These are phyloP conservation scores for Escovopsis sp. DNA, from an alignment of 2,329 filamentous ascomycete species.

Conservation along the genomic window DNA sequence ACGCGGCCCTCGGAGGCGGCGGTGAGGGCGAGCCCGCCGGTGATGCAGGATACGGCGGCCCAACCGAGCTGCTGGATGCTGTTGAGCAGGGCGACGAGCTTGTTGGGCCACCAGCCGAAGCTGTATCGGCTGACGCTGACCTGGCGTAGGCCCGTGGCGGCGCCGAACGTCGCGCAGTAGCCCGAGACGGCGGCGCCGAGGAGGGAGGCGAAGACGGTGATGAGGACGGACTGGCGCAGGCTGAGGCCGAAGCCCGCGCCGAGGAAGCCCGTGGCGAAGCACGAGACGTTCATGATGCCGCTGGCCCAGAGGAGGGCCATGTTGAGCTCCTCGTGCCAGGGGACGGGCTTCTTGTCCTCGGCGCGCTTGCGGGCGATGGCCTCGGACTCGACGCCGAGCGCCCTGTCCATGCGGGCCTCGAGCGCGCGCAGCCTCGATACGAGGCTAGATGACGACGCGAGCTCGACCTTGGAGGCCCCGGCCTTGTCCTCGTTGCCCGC, in stretches of 20 bases:
- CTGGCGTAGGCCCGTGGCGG: slow-evolving; percentile 34
- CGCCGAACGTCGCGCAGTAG: slow-evolving; percentile 35
- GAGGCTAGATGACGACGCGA: slow-evolving; percentile 7
- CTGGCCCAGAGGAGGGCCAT: slow-evolving; percentile 40
- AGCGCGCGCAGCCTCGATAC: slow-evolving; percentile 24
- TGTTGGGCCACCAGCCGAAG: slow-evolving; percentile 36
- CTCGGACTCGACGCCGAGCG: slow-evolving; percentile 33
- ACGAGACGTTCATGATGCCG: slow-evolving; percentile 35
- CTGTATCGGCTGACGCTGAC: slow-evolving; percentile 34
- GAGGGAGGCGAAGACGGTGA: slow-evolving; percentile 31
- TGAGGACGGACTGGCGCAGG: slow-evolving; percentile 27
- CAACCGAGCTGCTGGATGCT: slow-evolving; percentile 30
- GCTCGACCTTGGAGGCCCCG: slow-evolving; percentile 3
- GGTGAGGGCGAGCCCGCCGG: slow-evolving; percentile 32
- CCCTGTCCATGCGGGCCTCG: slow-evolving; percentile 29
- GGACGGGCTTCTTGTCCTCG: slow-evolving; percentile 20
- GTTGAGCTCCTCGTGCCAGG: slow-evolving; percentile 25
- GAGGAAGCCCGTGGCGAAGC: slow-evolving; percentile 36
- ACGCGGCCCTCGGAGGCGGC: slow-evolving; percentile 31
- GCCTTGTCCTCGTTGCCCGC: too few relatives aligned
- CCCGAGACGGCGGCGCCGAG: slow-evolving; percentile 20
- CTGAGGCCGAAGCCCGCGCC: slow-evolving; percentile 33
- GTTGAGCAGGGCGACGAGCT: slow-evolving; percentile 30
- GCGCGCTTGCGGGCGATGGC: slow-evolving; percentile 30
- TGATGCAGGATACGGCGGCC: slow-evolving; percentile 35